A percentile compares a stretch with the other conserved stretches of the same genome.
Evolutionary conservation across 768 basidiomycete genomes (phyloP).

Genomic region (Coprinopsis strossmayeri): DNA sequence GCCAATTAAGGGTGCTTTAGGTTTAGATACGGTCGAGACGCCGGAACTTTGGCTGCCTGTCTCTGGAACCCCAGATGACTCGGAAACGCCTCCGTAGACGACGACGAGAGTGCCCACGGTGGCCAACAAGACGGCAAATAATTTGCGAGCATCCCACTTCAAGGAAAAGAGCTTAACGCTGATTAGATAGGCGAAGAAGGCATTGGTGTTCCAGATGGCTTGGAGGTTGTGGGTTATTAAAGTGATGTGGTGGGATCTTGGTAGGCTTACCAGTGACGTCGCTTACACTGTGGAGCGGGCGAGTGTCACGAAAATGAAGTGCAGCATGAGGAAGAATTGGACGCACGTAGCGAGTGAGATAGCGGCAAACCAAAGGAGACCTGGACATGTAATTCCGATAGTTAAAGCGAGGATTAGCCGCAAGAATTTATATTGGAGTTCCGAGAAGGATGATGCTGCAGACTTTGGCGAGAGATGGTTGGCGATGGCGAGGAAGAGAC

Average conservation of each 20-base stretch:
- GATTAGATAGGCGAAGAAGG: constrained; percentile 88
- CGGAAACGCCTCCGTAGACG: constrained; percentile 66
- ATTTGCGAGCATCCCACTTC: constrained; percentile 55
- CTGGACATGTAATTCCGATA: constrained; percentile 55
- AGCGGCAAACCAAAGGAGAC: constrained; percentile 70
- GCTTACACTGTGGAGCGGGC: constrained; percentile 47
- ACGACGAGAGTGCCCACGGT: constrained; percentile 76
- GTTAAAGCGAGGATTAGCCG: constrained; percentile 39
- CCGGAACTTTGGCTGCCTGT: not conserved
- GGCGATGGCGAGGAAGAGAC: constrained; percentile 45
- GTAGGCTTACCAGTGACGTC: constrained; percentile 62
- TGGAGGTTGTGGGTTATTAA: not conserved
- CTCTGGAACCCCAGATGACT: constrained; percentile 9
- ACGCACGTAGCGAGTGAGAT: constrained; percentile 69
- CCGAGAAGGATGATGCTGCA: constrained; percentile 20
- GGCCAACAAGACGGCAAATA: constrained; percentile 73
- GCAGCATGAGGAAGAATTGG: constrained; percentile 6
- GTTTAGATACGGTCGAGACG: constrained; percentile 18
- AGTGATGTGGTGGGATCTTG: not conserved
- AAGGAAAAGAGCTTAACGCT: constrained; percentile 64
- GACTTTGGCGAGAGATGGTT: constrained; percentile 34
- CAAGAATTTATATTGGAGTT: constrained; percentile 29
- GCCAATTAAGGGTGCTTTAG: constrained; percentile 59
- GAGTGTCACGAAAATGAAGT: not conserved
- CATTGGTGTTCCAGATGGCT: constrained; percentile 83